A percentile compares a stretch with the other conserved stretches of the same genome.
Conservation (phyloP, 805 yeast species). For the Priceomyces haplophilus region DNA sequence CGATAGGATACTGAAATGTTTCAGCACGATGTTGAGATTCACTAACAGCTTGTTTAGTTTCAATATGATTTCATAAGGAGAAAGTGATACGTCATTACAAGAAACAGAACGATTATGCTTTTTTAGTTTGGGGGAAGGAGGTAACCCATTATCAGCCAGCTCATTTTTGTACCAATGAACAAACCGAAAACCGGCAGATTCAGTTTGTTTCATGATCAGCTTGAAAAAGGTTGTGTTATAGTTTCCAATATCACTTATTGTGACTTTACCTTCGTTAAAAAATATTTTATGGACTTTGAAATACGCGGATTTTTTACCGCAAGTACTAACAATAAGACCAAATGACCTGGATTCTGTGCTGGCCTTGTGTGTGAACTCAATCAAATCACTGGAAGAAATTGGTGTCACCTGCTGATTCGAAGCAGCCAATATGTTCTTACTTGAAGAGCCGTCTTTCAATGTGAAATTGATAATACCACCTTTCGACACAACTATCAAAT, state of each 20-base stretch:
- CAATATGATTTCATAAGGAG: constrained; percentile 15
- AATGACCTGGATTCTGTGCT: constrained; percentile 5
- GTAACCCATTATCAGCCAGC: background rate
- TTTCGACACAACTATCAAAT: constrained; percentile 8
- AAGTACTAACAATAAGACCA: constrained; percentile 15
- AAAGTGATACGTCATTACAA: constrained; percentile 10
- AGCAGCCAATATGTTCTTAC: background rate
- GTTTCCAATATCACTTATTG: constrained; percentile 15
- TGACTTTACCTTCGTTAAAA: constrained; percentile 7
- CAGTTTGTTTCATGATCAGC: constrained; percentile 1
- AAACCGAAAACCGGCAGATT: constrained; percentile 10
- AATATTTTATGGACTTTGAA: constrained; percentile 14
- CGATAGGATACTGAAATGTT: constrained; percentile 5
- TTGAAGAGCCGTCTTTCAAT: background rate
- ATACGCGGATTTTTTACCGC: constrained; percentile 8
- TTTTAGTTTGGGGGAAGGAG: constrained; percentile 4
- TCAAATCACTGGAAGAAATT: constrained; percentile 8
- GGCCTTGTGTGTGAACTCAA: constrained; percentile 14
- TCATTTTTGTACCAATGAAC: constrained; percentile 15
- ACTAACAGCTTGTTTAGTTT: constrained; percentile 13
- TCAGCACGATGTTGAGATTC: constrained; percentile 16
- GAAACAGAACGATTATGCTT: constrained; percentile 7
- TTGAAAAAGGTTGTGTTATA: constrained; percentile 15
- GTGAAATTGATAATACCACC: constrained; percentile 4
- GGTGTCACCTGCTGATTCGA: background rate